phyloP scores from a whole-genome alignment of 148 eudicot genomes.

The Cornus controversa region DNA sequence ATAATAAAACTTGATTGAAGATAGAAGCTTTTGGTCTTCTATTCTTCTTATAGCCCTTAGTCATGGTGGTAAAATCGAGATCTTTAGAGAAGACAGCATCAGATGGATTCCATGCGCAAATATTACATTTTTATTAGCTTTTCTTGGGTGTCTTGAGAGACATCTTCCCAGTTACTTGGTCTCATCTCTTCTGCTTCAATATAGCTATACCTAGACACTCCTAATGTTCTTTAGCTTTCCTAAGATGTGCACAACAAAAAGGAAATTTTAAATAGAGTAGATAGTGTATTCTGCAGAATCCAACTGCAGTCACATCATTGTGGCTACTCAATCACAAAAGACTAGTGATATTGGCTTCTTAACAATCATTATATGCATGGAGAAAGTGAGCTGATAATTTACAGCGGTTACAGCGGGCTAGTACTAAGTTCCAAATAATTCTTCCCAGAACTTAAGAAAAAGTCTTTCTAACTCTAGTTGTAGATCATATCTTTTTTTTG shows the following conservation, averaged over 20 bases:
- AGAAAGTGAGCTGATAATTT: neutral
- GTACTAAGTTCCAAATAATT: neutral
- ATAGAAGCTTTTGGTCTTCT: no score
- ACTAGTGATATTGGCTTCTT: neutral
- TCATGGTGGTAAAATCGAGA: no score
- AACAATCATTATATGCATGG: neutral
- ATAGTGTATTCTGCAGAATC: neutral
- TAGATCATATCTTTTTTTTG: neutral
- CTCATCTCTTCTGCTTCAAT: no score
- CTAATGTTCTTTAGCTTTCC: no score
- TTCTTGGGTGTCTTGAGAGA: neutral
- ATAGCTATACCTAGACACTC: no score
- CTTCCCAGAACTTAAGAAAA: neutral
- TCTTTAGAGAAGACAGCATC: no score
- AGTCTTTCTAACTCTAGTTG: neutral
- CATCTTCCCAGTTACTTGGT: neutral
- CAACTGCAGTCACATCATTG: no score
- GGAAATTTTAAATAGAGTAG: neutral
- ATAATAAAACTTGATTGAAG: no score
- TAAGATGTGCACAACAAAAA: no score
- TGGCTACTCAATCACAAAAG: neutral
- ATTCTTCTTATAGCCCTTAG: no score
- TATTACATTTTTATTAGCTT: no score
- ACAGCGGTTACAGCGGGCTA: neutral
- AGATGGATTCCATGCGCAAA: no score